These are phyloP conservation scores for Exsudoporus frostii DNA, from an alignment of 768 basidiomycete genomes.

Conservation along the genomic window DNA sequence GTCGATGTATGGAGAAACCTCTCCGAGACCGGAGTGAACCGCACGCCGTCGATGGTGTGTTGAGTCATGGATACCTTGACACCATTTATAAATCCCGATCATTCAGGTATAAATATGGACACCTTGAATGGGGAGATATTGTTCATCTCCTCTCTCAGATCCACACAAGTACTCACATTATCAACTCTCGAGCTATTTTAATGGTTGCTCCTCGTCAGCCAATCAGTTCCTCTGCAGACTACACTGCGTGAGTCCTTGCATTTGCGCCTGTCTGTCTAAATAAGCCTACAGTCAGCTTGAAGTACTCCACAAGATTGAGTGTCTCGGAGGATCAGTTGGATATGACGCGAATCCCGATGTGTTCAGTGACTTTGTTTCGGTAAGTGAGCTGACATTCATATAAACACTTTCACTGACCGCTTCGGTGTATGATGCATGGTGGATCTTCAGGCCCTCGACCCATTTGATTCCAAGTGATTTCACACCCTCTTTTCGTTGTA, in stretches of 20 bases:
- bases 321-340: slow-evolving; percentile 1
- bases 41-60: neutral
- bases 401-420: neutral
- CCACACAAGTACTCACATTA: neutral
- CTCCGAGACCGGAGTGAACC: neutral
- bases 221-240: neutral
- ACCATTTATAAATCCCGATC: neutral
- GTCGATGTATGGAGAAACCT: neutral
- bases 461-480: neutral
- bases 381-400: neutral
- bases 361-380: neutral
- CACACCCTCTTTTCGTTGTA: neutral
- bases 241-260: neutral
- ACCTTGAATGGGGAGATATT: neutral
- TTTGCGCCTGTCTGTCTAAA: neutral
- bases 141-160: neutral
- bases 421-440: neutral
- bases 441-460: neutral
- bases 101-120: neutral
- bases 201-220: neutral
- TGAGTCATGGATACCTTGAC: neutral
- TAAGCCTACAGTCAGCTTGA: neutral
- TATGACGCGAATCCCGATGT: neutral
- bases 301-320: neutral
- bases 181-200: neutral